Evolutionary conservation across 2,329 filamentous ascomycete species (phyloP), one percentile per base, ranked within the genome.

Genomic region (Drechslera avenae): DNA sequence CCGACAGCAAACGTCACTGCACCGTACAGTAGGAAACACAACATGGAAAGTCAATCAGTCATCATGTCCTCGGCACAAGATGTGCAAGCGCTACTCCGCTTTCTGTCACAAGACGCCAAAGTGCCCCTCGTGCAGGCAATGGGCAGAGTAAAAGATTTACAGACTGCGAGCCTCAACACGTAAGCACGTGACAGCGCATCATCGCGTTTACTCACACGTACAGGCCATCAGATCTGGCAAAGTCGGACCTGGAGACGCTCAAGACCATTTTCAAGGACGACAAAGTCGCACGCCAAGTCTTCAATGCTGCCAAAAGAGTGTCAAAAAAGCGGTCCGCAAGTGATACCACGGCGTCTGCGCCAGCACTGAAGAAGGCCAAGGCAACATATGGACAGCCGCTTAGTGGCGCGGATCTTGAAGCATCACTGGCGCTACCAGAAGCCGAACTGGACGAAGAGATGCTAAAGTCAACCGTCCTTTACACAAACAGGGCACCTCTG

Each of bases 401-500:
- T 14, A 67, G 67, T 31, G 81, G 86, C 0, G 79, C 81, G 12
- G 82, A 87, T 41, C 74, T 87, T 1, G 88, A 91, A 68, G 76
- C 75, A 5, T 84, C 85, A 0, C 76, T 91, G 5, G 76, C 75
- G 6, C 74, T 91, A 1, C 86, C 87, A 0, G 60, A 64, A 1
- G 71, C 84, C 2, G 76, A 76, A 6, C 74, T 75, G 21, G 79
- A 86, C 39, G 86, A 89, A 60, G 79, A 83, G 1, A 74, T 79
- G 6, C 83, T 96, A 4, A 76, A 78, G 12, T 71, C 75, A 2
- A 83, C 83, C 1, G 76, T 78, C 0, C 61, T 96, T 1, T 76
- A 86, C 54, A 94, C 90, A 0, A 95, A 96, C 64, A 81, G 91
- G 32, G 91, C 91, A 2, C 91, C 91, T 1, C 76, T 96, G 1